Evolutionary conservation across 2,329 filamentous ascomycete genomes (phyloP).

Genomic region (Coleophoma cylindrospora): DNA sequence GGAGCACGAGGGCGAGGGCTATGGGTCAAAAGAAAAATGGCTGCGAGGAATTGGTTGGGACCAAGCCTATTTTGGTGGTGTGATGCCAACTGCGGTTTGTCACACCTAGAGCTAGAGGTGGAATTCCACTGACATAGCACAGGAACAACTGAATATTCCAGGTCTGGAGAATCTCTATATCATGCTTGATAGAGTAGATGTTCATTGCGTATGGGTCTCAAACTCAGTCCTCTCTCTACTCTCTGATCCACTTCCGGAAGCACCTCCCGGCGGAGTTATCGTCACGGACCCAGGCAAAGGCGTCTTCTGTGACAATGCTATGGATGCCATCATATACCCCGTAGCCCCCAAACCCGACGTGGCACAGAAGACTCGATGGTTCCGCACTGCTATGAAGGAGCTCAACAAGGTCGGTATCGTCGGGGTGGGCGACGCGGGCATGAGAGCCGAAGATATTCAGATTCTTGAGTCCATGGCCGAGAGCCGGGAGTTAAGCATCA

Average conservation of each 20-base stretch:
- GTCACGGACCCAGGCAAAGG: slow-evolving; percentile 56
- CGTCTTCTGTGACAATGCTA: slow-evolving; percentile 71
- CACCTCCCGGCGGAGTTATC: slow-evolving; percentile 59
- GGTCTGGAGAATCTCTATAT: slow-evolving; percentile 45
- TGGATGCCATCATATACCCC: slow-evolving; percentile 49
- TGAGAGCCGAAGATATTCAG: slow-evolving; percentile 45
- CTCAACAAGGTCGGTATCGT: slow-evolving; percentile 63
- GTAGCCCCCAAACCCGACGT: slow-evolving; percentile 51
- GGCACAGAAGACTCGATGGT: slow-evolving; percentile 46
- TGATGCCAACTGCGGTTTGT: slow-evolving; percentile 53
- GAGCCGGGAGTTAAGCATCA: slow-evolving; percentile 50
- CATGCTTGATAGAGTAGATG: slow-evolving; percentile 66
- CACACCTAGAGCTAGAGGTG: too few species aligned
- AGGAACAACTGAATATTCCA: slow-evolving; percentile 45
- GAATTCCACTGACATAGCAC: slow-evolving; percentile 23
- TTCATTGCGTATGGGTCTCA: slow-evolving; percentile 68
- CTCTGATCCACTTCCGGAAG: slow-evolving; percentile 38
- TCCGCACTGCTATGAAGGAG: slow-evolving; percentile 55
- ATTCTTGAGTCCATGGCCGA: slow-evolving; percentile 49
- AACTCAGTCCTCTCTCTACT: slow-evolving; percentile 57
- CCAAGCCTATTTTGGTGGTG: slow-evolving; percentile 54
- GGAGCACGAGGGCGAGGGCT: slow-evolving; percentile 44
- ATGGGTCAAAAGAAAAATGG: slow-evolving; percentile 48
- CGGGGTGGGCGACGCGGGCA: slow-evolving; percentile 65
- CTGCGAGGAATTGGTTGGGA: slow-evolving; percentile 67